Evolutionary conservation across 148 eudicot species (phyloP), one percentile per base, ranked within the genome.

Genomic region (Oxyria digyna): DNA sequence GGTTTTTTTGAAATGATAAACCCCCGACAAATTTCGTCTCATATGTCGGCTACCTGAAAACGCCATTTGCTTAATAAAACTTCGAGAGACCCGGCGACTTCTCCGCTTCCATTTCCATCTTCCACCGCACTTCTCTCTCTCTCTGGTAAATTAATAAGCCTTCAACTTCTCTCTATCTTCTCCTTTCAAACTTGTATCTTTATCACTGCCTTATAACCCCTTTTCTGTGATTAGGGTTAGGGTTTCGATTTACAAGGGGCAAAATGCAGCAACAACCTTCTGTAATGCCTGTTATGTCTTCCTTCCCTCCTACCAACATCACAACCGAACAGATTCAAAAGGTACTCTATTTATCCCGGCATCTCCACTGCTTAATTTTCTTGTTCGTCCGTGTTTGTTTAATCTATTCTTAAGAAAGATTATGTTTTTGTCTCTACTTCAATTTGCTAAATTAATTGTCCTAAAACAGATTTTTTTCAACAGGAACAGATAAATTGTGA

Each of bases 271-370:
- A 87, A 46, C 86, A 77, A 6, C 80, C 80, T 69, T 71, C 80
- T 29, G 83, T 87, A 84, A 82, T 87, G 83, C 81, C 87, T 2
- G 78, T 73, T 27, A 81, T 83, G 87, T 74, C 90, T 37, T 80
- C 91, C 4, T 85, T 82, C 67, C 86, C 88, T 31, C 85, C 88
- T 3, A 70, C 92, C 48, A 87, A 74, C 48, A 89, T 92, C 77
- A 89, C 97, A 69, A 87, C 96, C 26, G 97, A 92, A 71, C 97
- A 92, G 85, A 92, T 92, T 78, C 97, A 92, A 76, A 92, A 92
- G 97, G 96, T 92, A 15, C 1, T 10, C 0, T 42, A 32, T 38
- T 38, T 38, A 38, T 38, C 41, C 4, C 6, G 4, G 41, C 41
- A 38, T 38, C 41, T 38, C 41, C 41, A 38, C 54, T 11, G 4